A percentile compares a stretch with the other conserved stretches of the same genome.
Evolutionary conservation across 2,329 filamentous ascomycete species (phyloP).

Genomic region (Lasiodiplodia sp.): DNA sequence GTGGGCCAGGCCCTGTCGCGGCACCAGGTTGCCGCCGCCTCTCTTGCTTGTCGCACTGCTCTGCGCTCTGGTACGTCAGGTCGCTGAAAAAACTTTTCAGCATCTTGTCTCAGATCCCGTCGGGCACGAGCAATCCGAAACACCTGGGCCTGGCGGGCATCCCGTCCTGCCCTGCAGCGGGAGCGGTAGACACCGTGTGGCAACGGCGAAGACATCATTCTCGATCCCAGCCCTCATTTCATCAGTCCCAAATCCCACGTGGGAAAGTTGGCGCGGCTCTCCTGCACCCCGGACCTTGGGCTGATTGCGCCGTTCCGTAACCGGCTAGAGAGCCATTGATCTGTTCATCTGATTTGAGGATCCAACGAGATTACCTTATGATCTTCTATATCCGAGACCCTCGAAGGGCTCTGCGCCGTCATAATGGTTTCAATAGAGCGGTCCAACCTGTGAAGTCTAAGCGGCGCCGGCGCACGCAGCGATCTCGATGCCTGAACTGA

Average conservation of each 20-base stretch:
- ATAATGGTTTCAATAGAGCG: slow-evolving; percentile 21
- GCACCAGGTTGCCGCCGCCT: neutral
- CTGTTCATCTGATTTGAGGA: slow-evolving; percentile 27
- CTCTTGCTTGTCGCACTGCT: neutral
- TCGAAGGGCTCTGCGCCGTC: neutral
- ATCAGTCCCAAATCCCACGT: slow-evolving; percentile 20
- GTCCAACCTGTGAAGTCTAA: slow-evolving; percentile 8
- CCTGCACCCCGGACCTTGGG: slow-evolving; percentile 26
- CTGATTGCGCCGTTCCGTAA: slow-evolving; percentile 18
- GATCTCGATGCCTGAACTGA: neutral
- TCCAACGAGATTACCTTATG: slow-evolving; percentile 28
- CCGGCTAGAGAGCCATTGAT: slow-evolving; percentile 18
- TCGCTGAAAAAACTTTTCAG: slow-evolving; percentile 4
- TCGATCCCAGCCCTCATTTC: slow-evolving; percentile 15
- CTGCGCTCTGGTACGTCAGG: slow-evolving; percentile 4
- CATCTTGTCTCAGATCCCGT: slow-evolving; percentile 16
- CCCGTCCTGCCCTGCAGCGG: slow-evolving; percentile 7
- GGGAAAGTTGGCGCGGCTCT: slow-evolving; percentile 20
- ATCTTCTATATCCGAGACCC: slow-evolving; percentile 29
- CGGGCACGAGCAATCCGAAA: slow-evolving; percentile 12
- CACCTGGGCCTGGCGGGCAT: slow-evolving; percentile 3
- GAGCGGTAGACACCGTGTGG: slow-evolving; percentile 12
- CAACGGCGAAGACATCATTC: slow-evolving; percentile 23
- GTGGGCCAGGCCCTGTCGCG: slow-evolving; percentile 22
- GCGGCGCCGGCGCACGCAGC: slow-evolving; percentile 4